Percentiles rank a stretch among this genome's conserved stretches.
Evolutionary conservation across 805 yeast species (phyloP).

Genomic region (Candida caryicola): DNA sequence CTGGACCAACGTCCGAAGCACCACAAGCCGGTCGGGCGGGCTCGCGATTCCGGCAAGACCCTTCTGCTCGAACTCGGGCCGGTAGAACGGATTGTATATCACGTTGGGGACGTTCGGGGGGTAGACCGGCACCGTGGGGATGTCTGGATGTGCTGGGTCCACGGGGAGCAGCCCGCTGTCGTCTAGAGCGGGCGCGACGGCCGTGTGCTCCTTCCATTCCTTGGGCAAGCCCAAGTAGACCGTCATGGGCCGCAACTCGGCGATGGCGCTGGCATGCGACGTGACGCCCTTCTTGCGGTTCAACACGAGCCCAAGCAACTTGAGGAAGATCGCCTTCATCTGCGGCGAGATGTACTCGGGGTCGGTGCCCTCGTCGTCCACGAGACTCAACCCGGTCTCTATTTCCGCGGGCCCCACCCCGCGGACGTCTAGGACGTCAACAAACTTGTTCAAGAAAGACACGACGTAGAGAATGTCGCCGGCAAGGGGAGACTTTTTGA

Average conservation of each 20-base stretch:
- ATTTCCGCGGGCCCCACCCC: conserved; percentile 37
- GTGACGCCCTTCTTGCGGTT: conserved; percentile 31
- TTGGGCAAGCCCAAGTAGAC: conserved; percentile 32
- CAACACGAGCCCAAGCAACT: conserved; percentile 32
- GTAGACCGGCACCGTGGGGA: conserved; percentile 9
- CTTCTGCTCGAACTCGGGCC: conserved; percentile 25
- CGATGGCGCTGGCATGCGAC: conserved; percentile 27
- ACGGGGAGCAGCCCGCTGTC: conserved; percentile 15
- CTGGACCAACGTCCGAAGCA: conserved; percentile 33
- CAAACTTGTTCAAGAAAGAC: conserved; percentile 31
- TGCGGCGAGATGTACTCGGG: conserved; percentile 19
- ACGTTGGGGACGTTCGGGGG: conserved; percentile 11
- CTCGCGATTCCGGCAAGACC: conserved; percentile 33
- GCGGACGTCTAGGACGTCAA: conserved; percentile 19
- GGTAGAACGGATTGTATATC: conserved; percentile 20
- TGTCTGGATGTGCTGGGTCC: conserved; percentile 24
- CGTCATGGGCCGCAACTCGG: conserved; percentile 30
- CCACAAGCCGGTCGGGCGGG: conserved; percentile 33
- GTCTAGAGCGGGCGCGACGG: conserved; percentile 4
- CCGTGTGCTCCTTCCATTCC: conserved; percentile 34
- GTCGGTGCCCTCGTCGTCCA: conserved; percentile 8
- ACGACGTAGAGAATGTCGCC: conserved; percentile 33
- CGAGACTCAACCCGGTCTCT: conserved; percentile 34
- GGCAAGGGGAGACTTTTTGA: conserved; percentile 24
- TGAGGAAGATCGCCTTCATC: conserved; percentile 34